Base-by-base conservation (phyloP, 2,329 filamentous ascomycete species). In the Botrytis hyacinthi region DNA sequence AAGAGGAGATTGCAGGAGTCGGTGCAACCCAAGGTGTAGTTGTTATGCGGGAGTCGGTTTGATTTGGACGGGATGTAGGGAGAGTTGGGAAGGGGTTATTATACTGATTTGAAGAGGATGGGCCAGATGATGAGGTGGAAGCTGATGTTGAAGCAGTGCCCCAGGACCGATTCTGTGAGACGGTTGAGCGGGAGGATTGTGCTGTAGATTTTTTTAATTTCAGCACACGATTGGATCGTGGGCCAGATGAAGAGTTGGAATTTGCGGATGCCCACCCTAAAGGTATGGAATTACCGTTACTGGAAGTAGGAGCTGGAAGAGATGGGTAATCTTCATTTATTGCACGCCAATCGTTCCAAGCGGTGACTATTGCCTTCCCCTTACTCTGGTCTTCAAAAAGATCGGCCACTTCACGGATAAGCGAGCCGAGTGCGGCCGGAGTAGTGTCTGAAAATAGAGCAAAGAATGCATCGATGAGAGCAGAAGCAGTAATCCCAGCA, bases 261-360 rank as follows among this genome's bases (percentile, higher is more conserved):
- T 76, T 48, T 18, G 74, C 74, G 22, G 76, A 70, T 80, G 79
- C 80, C 80, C 80, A 82, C 48, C 79, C 79, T 4, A 79, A 70
- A 29, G 76, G 78, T 59, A 79, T 75, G 4, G 76, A 76, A 46
- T 70, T 76, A 16, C 84, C 84, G 54, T 69, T 75, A 40, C 91
- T 90, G 54, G 90, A 87, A 72, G 88, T 88, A 0, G 93, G 87
- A 0, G 92, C 92, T 1, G 95, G 95, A 0, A 98, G 85, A 2
- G 93, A 93, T 0, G 95, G 95, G 78, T 98, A 98, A 81, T 98
- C 95, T 82, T 98, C 95, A 77, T 97, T 97, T 83, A 97, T 96
- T 54, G 94, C 94, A 65, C 93, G 93, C 93, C 95, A 98, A 82
- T 97, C 93, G 78, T 94, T 93, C 94, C 95, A 98, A 1, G 95